Evolutionary conservation across 2,329 filamentous ascomycete species (phyloP).

Genomic region (Fusarium chlamydosporum): DNA sequence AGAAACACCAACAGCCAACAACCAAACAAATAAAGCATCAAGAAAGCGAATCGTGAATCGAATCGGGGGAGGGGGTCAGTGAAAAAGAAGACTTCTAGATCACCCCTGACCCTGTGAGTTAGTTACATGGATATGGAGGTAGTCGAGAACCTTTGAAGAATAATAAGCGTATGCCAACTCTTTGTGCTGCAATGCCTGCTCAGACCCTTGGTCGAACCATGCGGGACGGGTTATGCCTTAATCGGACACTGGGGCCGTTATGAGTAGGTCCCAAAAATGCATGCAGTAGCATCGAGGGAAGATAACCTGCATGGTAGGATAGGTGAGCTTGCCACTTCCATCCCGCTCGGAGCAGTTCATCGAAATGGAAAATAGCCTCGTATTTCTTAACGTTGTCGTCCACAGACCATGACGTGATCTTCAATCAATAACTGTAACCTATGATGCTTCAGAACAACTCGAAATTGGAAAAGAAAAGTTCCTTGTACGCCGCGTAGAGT

Average conservation of each 20-base stretch:
- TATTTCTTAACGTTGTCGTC: neutral
- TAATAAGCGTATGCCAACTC: constrained; percentile 5
- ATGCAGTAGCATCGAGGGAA: constrained; percentile 2
- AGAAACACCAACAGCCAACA: constrained; percentile 23
- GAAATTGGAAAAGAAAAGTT: constrained; percentile 1
- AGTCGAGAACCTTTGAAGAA: constrained; percentile 13
- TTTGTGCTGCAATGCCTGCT: neutral
- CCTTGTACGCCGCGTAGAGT: neutral
- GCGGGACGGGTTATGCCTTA: constrained; percentile 31
- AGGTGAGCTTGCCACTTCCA: constrained; percentile 1
- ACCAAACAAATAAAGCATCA: constrained; percentile 12
- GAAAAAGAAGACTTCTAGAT: constrained; percentile 33
- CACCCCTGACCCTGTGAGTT: constrained; percentile 11
- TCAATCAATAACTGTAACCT: neutral
- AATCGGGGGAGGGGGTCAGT: constrained; percentile 7
- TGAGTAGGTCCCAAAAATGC: constrained; percentile 2
- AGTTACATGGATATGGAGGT: constrained; percentile 8
- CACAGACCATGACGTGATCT: neutral
- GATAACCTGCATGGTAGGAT: neutral
- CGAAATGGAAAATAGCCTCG: constrained; percentile 1
- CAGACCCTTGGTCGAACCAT: constrained; percentile 1
- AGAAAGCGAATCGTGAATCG: constrained; percentile 7
- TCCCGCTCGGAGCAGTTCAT: constrained; percentile 2
- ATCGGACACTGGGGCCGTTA: constrained; percentile 26
- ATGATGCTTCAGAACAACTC: neutral